These are phyloP conservation scores for Annona squamosa DNA, from an alignment of 164 flowering plant genomes.

Conservation along the genomic window DNA sequence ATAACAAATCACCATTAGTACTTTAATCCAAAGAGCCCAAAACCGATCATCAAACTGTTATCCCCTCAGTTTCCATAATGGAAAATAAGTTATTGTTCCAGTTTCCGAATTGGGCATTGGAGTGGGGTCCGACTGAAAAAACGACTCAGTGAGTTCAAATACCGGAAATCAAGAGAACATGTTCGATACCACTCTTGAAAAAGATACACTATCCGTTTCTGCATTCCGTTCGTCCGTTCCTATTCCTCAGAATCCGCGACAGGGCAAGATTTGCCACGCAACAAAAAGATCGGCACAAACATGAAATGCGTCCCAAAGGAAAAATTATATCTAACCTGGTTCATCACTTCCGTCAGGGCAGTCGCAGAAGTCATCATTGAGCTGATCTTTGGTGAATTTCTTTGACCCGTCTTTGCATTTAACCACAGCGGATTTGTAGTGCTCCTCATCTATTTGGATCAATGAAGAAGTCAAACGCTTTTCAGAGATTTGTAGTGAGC, in stretches of 20 bases:
- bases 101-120: neutral
- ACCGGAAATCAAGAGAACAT: neutral
- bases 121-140: neutral
- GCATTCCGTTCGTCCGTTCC: neutral
- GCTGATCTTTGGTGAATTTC: conserved; percentile 54
- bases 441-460: conserved; percentile 43
- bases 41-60: no score
- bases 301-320: neutral
- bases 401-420: conserved; percentile 83
- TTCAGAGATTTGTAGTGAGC: neutral
- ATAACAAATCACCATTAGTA: no score
- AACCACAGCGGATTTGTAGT: conserved; percentile 45
- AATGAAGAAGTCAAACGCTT: neutral
- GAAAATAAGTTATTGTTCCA: neutral
- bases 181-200: neutral
- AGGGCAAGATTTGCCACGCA: neutral
- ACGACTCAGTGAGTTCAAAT: neutral
- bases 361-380: conserved; percentile 87
- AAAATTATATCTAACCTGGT: conserved; percentile 42
- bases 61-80: neutral
- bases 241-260: neutral
- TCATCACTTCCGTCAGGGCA: conserved; percentile 90
- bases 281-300: neutral
- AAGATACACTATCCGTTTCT: neutral
- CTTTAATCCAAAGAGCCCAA: neutral